Evolutionary conservation across 306 rosid genomes (phyloP), one percentile per base, ranked within the genome.

Genomic region (Vachellia pachyceras): DNA sequence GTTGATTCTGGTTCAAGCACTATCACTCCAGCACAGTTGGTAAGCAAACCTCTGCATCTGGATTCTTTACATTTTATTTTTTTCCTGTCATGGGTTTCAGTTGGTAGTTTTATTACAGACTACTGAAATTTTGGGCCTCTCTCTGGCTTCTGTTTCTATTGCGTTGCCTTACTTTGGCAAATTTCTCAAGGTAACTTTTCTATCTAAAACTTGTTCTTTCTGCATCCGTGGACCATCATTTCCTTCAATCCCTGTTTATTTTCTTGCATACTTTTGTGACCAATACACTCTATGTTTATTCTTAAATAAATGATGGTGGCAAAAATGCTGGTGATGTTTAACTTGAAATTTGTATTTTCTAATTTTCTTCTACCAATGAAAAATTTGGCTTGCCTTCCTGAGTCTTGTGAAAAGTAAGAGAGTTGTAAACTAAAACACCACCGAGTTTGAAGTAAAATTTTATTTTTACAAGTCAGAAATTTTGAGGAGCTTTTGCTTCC

Each of bases 71-170:
- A 9, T 33, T 7, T 65, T 66, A 37, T 75, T 29, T 29, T 29
- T 29, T 29, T 10, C 45, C 17, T 42, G 36, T 20, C 39, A 33
- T 73, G 76, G 75, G 33, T n/a, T 52, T 54, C n/a, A 57, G 5
- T 57, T 39, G 7, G 54, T 84, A 78, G 55, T 42, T 29, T 72
- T 82, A 82, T 84, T 70, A 37, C 49, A 91, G 98, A 91, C 90
- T 72, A 88, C 96, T 57, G 98, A 95, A 74, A 91, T 86, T 81
- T 84, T 95, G 82, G 98, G 97, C 41, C 69, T 95, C 79, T 89
- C 96, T 69, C 87, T 93, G 89, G 97, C 98, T 69, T 92, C 90
- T 49, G 87, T 93, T 82, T 95, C 99, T 29, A 20, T 87, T 72
- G 83, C 83, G 25, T 85, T 95, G 68, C 96, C 98, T 10, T 93